Base-by-base conservation (phyloP, 169 alveolate genomes). In the Hepatocystis sp. region DNA sequence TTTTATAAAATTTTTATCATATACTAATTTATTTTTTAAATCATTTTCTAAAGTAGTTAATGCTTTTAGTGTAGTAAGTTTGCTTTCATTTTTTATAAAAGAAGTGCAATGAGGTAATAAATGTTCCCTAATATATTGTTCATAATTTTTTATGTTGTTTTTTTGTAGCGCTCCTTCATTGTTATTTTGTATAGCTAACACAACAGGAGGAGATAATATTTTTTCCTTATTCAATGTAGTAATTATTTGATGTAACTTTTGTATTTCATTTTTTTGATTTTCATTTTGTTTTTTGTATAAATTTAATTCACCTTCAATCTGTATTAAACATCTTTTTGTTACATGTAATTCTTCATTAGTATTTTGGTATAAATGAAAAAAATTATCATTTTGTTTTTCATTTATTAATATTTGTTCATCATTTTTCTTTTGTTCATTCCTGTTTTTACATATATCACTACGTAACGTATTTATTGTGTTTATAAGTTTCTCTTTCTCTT, bases 271-370 rank as follows among this genome's bases (percentile, higher is more conserved):
- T 78, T 78, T 78, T 65, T 78, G 89, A 4, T 78, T 27, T 63
- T 78, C 89, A 53, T 78, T 78, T 55, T 78, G 89, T 49, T 78
- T 78, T 63, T 78, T 78, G 51, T 78, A 78, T 30, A 78, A n/a
- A 46, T 78, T 56, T 49, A 78, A 40, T 78, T 78, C 89, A 10
- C 84, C 56, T 42, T 78, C 89, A 10, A 78, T 78, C 49, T 78
- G 89, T 47, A 78, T 78, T 78, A 78, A 51, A 19, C 89, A 78
- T 47, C 89, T 78, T 65, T 78, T 78, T 21, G 89, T 78, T 39
- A 78, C 40, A 39, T 78, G 47, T 25, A 78, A 63, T 78, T 78
- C 89, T 61, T 78, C 89, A 49, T 78, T 78, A 78, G 60, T 78
- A 78, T 78, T 78, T 63, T 78, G 60, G 36, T 78, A 78, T 55